These are phyloP conservation scores for Epichloe elymi DNA, from an alignment of 2,329 filamentous ascomycete genomes.

Conservation along the genomic window DNA sequence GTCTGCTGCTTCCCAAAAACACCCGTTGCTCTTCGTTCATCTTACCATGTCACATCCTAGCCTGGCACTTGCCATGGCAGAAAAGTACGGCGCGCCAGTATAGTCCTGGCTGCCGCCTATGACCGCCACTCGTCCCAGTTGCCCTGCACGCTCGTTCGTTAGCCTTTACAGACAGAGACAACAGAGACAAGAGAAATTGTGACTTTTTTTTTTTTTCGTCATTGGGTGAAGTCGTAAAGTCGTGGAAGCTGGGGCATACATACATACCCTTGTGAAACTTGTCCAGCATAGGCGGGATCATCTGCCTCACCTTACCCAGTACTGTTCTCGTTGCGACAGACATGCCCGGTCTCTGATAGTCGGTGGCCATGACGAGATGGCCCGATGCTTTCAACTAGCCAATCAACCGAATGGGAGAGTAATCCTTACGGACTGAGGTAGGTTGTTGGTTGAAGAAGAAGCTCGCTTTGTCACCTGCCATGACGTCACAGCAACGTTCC, in stretches of 20 bases:
- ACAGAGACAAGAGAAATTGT: neutral
- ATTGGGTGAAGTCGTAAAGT: too few relatives aligned
- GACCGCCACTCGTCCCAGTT: slow-evolving; percentile 81
- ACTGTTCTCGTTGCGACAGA: slow-evolving; percentile 60
- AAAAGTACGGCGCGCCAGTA: slow-evolving; percentile 95
- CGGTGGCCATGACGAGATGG: slow-evolving; percentile 11
- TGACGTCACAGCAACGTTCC: too few relatives aligned
- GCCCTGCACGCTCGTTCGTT: slow-evolving; percentile 42
- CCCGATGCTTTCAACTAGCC: too few relatives aligned
- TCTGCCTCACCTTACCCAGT: slow-evolving; percentile 68
- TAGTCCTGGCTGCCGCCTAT: slow-evolving; percentile 95
- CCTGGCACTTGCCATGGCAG: slow-evolving; percentile 87
- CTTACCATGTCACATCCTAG: slow-evolving; percentile 80
- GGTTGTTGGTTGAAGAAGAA: too few relatives aligned
- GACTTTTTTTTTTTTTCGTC: too few relatives aligned
- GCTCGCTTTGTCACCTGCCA: too few relatives aligned
- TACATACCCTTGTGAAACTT: slow-evolving; percentile 81
- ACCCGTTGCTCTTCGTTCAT: neutral
- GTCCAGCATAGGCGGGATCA: slow-evolving; percentile 90
- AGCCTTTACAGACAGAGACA: neutral
- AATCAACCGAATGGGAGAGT: too few relatives aligned
- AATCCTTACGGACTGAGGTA: too few relatives aligned
- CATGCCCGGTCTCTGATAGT: slow-evolving; percentile 32
- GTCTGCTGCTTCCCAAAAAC: neutral
- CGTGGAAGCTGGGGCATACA: neutral